phyloP scores from a whole-genome alignment of 163 green algal genomes.

The Scenedesmus sp. region DNA sequence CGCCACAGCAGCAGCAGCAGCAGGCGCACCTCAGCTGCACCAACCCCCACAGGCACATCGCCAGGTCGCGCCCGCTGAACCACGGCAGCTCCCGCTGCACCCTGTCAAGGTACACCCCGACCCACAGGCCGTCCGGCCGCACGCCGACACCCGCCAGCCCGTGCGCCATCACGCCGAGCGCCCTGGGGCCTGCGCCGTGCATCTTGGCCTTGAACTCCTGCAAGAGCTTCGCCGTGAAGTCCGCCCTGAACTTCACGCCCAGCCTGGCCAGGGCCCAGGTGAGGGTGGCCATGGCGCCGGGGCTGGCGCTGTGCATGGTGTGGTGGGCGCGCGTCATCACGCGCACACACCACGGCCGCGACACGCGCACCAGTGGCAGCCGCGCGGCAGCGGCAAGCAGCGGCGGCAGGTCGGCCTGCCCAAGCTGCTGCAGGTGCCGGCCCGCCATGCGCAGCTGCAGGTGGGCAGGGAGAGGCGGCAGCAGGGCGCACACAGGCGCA shows the following conservation, averaged over 20 bases:
- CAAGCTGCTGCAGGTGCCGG: background rate
- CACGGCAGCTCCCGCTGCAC: background rate
- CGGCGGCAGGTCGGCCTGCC: background rate
- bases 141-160: background rate
- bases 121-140: constrained; percentile 25
- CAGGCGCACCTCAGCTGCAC: constrained; percentile 39
- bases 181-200: background rate
- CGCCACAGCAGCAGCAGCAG: too few relatives aligned
- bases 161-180: constrained; percentile 13
- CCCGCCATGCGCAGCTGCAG: constrained; percentile 27
- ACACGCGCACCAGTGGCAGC: constrained; percentile 1
- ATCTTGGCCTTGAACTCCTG: constrained; percentile 12
- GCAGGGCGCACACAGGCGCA: background rate
- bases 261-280: constrained; percentile 27
- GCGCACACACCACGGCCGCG: constrained; percentile 16
- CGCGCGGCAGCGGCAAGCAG: constrained; percentile 10
- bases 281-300: constrained; percentile 5
- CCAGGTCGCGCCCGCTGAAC: constrained; percentile 27
- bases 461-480: background rate
- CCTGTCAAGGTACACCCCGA: constrained; percentile 2
- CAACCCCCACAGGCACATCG: constrained; percentile 30
- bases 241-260: constrained; percentile 13
- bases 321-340: constrained; percentile 23
- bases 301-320: background rate
- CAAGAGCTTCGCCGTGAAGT: constrained; percentile 9